Evolutionary conservation across 2,329 filamentous ascomycete genomes (phyloP), one percentile per base, ranked within the genome.

Genomic region (Paramyrothecium sp.): DNA sequence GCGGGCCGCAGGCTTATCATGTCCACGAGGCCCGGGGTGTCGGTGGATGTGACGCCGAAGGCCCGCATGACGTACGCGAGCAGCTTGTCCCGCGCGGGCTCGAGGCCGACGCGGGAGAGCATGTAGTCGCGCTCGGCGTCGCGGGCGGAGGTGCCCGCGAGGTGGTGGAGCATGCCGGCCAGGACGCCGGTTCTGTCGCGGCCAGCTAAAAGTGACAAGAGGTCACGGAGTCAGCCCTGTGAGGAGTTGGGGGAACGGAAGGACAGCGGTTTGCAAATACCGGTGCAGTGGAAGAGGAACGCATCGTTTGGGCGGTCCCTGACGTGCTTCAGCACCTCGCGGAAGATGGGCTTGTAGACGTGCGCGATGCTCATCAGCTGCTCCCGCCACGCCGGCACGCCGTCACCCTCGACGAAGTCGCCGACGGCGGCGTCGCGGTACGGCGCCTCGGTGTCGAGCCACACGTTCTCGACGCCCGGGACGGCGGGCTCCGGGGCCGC

Each of bases 151-250:
- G 78, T 76, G 30, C 80, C 81, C 2, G 80, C 79, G 16, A 85
- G 73, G n/a, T 70, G 71, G 55, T 81, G 73, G n/a, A 85, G 69
- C 5, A 85, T 65, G 11, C 77, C 81, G 0, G 77, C 73, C 10
- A 84, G 65, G 10, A 85, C 73, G 10, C 81, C 82, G 0, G 81
- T 86, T 22, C 81, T 75, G 58, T 85, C 82, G 54, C 82, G 77
- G 8, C 83, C 82, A 22, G 80, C 82, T 83, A 16, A 22, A 23
- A 10, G 30, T 21, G 44, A 34, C 16, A 21, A 22, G 3, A 7
- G 8, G 41, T 34, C 23, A n/a, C n/a, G n/a, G n/a, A n/a, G n/a
- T n/a, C n/a, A n/a, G n/a, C n/a, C n/a, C n/a, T n/a, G 26, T 4
- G 26, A 30, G 26, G 26, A 30, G 10, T 30, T 10, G 26, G 26